Percentiles rank a stretch among this genome's conserved stretches.
Conservation (phyloP, 2,329 filamentous ascomycete species). For the Colletotrichum musae region DNA sequence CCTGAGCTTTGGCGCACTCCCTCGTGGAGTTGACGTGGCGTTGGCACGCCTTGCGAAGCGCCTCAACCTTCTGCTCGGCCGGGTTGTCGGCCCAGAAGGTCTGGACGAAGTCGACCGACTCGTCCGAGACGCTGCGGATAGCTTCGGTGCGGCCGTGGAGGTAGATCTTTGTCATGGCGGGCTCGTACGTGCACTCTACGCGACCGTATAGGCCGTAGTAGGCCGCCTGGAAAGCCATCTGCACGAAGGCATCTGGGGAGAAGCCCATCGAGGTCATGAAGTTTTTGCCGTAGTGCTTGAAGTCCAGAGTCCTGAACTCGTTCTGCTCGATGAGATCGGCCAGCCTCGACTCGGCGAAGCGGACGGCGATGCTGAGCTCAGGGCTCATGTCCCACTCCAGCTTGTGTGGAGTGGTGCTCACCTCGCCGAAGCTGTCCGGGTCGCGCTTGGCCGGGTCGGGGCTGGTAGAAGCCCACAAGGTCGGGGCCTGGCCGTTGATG, state of each 20-base stretch:
- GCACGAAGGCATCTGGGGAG: constrained; percentile 96
- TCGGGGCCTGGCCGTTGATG: constrained; percentile 94
- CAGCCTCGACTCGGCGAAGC: constrained; percentile 94
- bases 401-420: constrained; percentile 94
- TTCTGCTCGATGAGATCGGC: constrained; percentile 97
- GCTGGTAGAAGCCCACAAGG: constrained; percentile 89
- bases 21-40: constrained; percentile 85
- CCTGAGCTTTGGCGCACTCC: constrained; percentile 90
- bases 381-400: constrained; percentile 98
- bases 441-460: constrained; percentile 95
- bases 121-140: constrained; percentile 86
- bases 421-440: constrained; percentile 91
- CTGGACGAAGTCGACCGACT: constrained; percentile 89
- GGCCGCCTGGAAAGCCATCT: constrained; percentile 98
- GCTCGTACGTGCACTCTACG: constrained; percentile 96
- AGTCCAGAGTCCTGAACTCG: constrained; percentile 94
- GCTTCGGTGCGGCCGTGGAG: constrained; percentile 96
- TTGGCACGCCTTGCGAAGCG: constrained; percentile 85
- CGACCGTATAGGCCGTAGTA: constrained; percentile 97
- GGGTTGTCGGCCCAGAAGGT: constrained; percentile 96
- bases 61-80: constrained; percentile 85
- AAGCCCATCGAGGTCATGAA: constrained; percentile 98
- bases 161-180: constrained; percentile 97
- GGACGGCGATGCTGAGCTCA: constrained; percentile 89
- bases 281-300: constrained; percentile 91